These are phyloP conservation scores for Pisolithus microcarpus DNA, from an alignment of 768 basidiomycete genomes.

Conservation along the genomic window DNA sequence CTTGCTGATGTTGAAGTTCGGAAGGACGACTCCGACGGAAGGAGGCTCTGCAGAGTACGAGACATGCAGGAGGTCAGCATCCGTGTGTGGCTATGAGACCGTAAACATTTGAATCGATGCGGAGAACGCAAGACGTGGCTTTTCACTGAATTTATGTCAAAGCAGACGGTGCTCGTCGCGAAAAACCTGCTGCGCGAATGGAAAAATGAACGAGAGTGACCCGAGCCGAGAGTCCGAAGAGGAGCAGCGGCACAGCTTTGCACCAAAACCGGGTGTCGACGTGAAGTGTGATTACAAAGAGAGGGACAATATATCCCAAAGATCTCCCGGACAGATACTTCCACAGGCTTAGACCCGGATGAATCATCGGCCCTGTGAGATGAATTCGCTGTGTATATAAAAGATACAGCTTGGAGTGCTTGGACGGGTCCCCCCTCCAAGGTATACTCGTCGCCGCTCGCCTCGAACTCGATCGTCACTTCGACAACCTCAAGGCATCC, in stretches of 20 bases:
- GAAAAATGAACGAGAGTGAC: neutral
- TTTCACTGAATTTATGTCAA: too few relatives aligned
- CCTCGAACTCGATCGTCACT: neutral
- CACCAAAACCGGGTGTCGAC: too few relatives aligned
- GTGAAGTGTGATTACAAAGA: neutral
- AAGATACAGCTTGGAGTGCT: neutral
- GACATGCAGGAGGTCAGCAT: too few relatives aligned
- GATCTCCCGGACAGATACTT: neutral
- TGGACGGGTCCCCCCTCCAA: neutral
- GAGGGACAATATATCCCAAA: neutral
- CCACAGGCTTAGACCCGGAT: neutral
- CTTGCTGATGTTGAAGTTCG: too few relatives aligned
- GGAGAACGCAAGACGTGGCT: too few relatives aligned
- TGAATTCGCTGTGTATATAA: neutral
- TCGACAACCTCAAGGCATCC: neutral
- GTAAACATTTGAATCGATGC: too few relatives aligned
- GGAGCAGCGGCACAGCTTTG: neutral
- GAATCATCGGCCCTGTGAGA: neutral
- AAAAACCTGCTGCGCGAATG: neutral
- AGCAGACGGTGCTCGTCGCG: too few relatives aligned
- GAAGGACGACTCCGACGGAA: too few relatives aligned
- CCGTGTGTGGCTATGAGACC: too few relatives aligned
- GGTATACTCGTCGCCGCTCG: neutral
- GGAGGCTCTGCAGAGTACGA: too few relatives aligned
- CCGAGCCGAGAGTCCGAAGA: too few relatives aligned